These are phyloP conservation scores for Pseudogymnoascus sp. DNA, from an alignment of 2,329 filamentous ascomycete genomes.

Conservation along the genomic window DNA sequence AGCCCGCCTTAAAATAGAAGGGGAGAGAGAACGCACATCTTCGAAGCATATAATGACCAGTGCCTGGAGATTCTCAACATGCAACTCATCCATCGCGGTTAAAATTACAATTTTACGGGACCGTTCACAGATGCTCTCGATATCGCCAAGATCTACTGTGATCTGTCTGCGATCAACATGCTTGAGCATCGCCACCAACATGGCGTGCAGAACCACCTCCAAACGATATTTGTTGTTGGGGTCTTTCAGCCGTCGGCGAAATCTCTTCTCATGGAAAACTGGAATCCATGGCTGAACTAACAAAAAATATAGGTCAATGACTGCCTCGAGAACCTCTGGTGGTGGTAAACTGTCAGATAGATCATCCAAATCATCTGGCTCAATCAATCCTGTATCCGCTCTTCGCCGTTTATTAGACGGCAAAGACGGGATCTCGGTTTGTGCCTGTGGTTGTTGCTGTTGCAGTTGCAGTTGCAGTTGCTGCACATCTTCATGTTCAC, in stretches of 20 bases:
- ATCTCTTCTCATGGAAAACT: slow-evolving; percentile 16
- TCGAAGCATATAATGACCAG: slow-evolving; percentile 28
- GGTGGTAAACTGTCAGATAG: slow-evolving; percentile 8
- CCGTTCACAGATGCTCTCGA: not conserved
- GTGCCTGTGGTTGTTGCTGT: not conserved
- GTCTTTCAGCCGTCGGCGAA: slow-evolving; percentile 12
- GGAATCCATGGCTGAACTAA: slow-evolving; percentile 20
- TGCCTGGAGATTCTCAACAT: slow-evolving; percentile 11
- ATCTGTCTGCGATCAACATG: not conserved
- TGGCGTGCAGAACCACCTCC: slow-evolving; percentile 21
- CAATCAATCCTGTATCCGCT: slow-evolving; percentile 20
- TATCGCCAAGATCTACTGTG: not conserved
- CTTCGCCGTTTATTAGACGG: slow-evolving; percentile 15
- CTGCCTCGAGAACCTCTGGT: slow-evolving; percentile 12
- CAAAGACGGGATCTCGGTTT: not conserved
- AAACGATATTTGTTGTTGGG: slow-evolving; percentile 14
- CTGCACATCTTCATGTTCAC: slow-evolving; percentile 18
- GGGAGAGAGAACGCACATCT: slow-evolving; percentile 23
- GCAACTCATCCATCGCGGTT: slow-evolving; percentile 11
- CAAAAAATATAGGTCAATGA: slow-evolving; percentile 16
- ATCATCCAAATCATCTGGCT: slow-evolving; percentile 15
- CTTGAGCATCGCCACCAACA: slow-evolving; percentile 12
- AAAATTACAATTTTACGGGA: slow-evolving; percentile 12
- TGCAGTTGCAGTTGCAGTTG: not conserved
- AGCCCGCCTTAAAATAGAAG: not conserved